Base-by-base conservation (phyloP, 352 stramenopile species). In the Phytopythium cucurbitacearum region DNA sequence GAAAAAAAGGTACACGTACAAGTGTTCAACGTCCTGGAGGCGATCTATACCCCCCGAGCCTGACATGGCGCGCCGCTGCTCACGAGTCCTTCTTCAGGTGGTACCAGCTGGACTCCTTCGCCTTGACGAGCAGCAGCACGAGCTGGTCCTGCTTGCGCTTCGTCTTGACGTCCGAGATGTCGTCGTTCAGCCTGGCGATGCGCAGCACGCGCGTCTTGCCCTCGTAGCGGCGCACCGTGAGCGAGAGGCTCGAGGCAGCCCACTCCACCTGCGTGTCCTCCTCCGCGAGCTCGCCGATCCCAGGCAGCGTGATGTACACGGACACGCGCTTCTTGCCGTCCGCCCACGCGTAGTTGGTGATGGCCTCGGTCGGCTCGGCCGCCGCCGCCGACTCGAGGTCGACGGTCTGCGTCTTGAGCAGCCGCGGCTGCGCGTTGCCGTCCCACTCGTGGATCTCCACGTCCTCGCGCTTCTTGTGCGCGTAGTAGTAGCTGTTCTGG, bases 401-500 rank as follows among this genome's bases (percentile, higher is more conserved):
- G 10, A 64, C 62, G 49, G 68, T 54, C 9, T 55, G 62, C 53
- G 78, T 73, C 65, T 89, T 92, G 38, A 94, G 75, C 64, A 94
- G 57, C 6, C 84, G 81, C 53, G 81, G 81, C 40, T 72, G 76
- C 13, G 75, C 79, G 12, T 91, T 86, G 44, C 81, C 81, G 64
- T 94, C 81, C 81, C 84, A 94, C 62, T 89, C 66, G 57, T 92
- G 80, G 46, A 91, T 73, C 56, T 92, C 78, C 13, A 85, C 84
- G 50, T 85, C 57, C 15, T 90, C 66, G 53, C 84, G 84, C 70
- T 80, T 81, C 71, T 92, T 91, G 67, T 94, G 84, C 16, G 84
- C 84, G 55, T 94, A 94, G 57, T 94, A 94, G 65, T 94, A 94
- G 64, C 77, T 89, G 69, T 94, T 94, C 43, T 75, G 70, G 28